Evolutionary conservation across 2,329 filamentous ascomycete species (phyloP).

Genomic region (Scytalidium sp.): DNA sequence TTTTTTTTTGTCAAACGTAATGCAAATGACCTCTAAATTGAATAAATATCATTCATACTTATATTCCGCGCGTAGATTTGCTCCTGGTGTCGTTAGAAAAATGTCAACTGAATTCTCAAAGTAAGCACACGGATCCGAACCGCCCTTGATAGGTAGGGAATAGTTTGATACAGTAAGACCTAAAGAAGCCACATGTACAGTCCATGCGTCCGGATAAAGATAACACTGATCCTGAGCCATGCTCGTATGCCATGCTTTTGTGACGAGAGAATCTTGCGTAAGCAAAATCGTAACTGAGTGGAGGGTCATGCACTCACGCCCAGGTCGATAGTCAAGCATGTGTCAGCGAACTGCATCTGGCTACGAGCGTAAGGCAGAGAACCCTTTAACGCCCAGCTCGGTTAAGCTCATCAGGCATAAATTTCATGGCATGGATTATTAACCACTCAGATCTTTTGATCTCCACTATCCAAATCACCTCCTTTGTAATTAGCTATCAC

Average conservation of each 20-base stretch:
- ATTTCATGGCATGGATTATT: too few species aligned
- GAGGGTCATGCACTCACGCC: background rate
- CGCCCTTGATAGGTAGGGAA: background rate
- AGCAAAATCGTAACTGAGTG: background rate
- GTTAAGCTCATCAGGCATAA: too few species aligned
- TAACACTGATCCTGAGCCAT: background rate
- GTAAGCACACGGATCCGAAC: background rate
- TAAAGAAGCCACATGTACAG: background rate
- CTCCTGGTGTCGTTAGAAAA: background rate
- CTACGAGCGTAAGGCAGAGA: background rate
- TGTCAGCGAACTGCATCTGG: background rate
- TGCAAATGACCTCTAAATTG: background rate
- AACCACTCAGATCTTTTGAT: too few species aligned
- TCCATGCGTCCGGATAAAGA: background rate
- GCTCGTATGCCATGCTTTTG: background rate
- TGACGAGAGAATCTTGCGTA: background rate
- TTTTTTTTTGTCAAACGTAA: too few species aligned
- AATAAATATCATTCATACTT: too few species aligned
- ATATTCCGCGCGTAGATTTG: background rate
- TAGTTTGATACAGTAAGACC: background rate
- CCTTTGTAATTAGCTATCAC: too few species aligned
- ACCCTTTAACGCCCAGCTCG: too few species aligned
- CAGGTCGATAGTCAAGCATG: too few species aligned
- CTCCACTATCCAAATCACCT: too few species aligned
- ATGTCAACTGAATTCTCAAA: too few species aligned